Base-by-base conservation (phyloP, 2,329 filamentous ascomycete species). In the Xenosphaeropsis pyriputrescens region DNA sequence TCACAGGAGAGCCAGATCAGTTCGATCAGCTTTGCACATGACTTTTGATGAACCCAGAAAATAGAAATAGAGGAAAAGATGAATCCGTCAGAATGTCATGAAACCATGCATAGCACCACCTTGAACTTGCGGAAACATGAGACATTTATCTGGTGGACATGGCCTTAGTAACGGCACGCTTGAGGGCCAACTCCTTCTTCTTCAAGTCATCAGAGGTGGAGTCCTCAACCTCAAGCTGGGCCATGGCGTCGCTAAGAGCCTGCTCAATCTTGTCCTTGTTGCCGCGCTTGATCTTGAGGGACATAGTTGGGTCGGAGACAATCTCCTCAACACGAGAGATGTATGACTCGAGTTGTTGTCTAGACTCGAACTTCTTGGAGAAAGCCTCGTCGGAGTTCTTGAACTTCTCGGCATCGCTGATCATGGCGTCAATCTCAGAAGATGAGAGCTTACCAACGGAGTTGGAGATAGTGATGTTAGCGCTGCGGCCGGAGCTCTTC, bases 381-480 rank as follows among this genome's bases (percentile, higher is more conserved):
- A 96, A 98, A 46, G 86, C 89, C 66, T 96, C 89, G 54, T 98
- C 91, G 65, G 76, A 88, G 66, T 69, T 75, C 85, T 98, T 98
- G 83, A 95, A 98, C 68, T 93, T 93, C 70, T 89, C 86, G 56
- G 91, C 91, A 53, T 98, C 79, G 62, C 69, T 82, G 62, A 98
- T 85, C 89, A 96, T 96, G 70, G 77, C 86, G 73, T 98, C 91
- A 49, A 98, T 98, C 70, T 98, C 91, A 45, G 67, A 66, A 38
- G 80, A 83, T 46, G 86, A 94, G 51, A 98, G 85, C 75, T 98
- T 98, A 63, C 91, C 91, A 56, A 98, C 89, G 43, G 91, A 94
- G 79, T 98, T 98, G 67, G 85, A 85, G 67, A 98, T 98, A 61
- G 91, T 98, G 64, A 98, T 98, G 79, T 98, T 98, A 67, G 91